Percentiles rank a stretch among this genome's conserved stretches.
phyloP scores from a whole-genome alignment of 441 rosid species.

The Euphorbia schlechtendalii region DNA sequence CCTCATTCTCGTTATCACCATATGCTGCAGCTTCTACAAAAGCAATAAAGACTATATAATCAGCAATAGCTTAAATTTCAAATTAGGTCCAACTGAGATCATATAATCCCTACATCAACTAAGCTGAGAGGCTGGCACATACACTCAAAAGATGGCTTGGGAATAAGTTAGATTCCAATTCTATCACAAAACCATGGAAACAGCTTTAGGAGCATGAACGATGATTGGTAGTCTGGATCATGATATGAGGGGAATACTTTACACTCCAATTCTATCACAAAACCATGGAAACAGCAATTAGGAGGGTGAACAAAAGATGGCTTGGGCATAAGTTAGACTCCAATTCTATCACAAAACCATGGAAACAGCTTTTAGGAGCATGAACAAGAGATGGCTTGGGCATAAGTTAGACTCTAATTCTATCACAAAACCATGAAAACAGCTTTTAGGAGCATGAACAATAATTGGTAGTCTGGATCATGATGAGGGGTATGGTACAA shows the following conservation, averaged over 20 bases:
- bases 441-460: neutral
- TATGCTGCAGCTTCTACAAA: conserved; percentile 80
- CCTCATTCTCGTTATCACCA: conserved; percentile 61
- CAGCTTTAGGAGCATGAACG: too few relatives aligned
- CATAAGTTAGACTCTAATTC: too few relatives aligned
- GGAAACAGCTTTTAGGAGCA: too few relatives aligned
- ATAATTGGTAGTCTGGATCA: neutral
- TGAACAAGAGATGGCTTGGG: too few relatives aligned
- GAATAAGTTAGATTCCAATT: neutral
- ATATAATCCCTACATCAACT: neutral
- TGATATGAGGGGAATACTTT: too few relatives aligned
- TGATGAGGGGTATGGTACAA: neutral
- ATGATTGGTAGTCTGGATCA: too few relatives aligned
- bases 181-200: too few relatives aligned
- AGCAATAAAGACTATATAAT: conserved; percentile 12
- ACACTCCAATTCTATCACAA: too few relatives aligned
- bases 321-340: too few relatives aligned
- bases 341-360: too few relatives aligned
- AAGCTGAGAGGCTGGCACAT: neutral
- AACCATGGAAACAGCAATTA: too few relatives aligned
- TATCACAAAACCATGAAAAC: neutral
- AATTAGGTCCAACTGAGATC: neutral
- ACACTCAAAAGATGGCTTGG: neutral
- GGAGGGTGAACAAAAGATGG: too few relatives aligned
- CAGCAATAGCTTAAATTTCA: conserved; percentile 9